Conservation (phyloP, 352 stramenopile genomes). For the Halophytophthora batemanensis region DNA sequence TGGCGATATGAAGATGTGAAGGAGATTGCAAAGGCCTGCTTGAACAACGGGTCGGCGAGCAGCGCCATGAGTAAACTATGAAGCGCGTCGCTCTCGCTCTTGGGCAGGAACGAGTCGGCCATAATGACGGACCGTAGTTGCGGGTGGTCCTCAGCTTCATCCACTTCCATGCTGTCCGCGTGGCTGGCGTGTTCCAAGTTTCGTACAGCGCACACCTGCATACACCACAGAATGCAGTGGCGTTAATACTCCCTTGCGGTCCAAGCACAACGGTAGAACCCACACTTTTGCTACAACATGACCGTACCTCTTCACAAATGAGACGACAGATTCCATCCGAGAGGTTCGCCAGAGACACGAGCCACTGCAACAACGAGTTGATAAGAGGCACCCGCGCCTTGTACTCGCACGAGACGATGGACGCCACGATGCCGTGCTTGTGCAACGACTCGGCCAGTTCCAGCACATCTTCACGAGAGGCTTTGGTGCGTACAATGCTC, state of each 20-base stretch:
- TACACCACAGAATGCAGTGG: constrained; percentile 7
- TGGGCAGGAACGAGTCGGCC: constrained; percentile 79
- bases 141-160: constrained; percentile 44
- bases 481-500: constrained; percentile 62
- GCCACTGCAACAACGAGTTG: constrained; percentile 74
- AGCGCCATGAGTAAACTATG: constrained; percentile 96
- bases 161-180: constrained; percentile 38
- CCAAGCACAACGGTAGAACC: too few species aligned
- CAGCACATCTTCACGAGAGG: constrained; percentile 62
- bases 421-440: constrained; percentile 72
- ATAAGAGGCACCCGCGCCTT: constrained; percentile 62
- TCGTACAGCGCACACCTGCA: constrained; percentile 33
- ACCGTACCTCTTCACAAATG: constrained; percentile 73
- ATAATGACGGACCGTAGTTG: constrained; percentile 79
- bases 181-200: constrained; percentile 38
- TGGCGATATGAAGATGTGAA: constrained; percentile 94
- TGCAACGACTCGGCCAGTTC: constrained; percentile 67
- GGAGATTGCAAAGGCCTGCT: constrained; percentile 92
- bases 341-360: constrained; percentile 75
- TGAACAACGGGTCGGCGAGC: constrained; percentile 96
- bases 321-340: constrained; percentile 79
- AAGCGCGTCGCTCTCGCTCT: constrained; percentile 71
- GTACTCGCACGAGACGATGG: constrained; percentile 77
- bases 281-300: background rate
- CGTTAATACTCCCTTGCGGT: too few species aligned